A percentile compares a stretch with the other conserved stretches of the same genome.
Conservation (phyloP, 495 filamentous ascomycete genomes). For the Trichoderma erinaceum region DNA sequence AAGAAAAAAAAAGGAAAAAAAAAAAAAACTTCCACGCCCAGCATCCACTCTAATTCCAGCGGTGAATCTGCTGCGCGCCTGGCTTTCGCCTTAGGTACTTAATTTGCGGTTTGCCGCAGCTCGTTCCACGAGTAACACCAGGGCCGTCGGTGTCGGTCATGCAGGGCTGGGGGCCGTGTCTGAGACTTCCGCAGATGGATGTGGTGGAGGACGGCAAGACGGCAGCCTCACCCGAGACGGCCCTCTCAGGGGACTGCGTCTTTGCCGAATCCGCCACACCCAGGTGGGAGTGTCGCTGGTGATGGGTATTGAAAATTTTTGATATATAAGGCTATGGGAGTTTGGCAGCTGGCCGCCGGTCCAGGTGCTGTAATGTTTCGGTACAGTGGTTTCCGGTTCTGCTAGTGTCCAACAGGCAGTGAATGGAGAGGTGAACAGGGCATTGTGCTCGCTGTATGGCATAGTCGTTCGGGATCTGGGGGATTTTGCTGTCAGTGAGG, state of each 20-base stretch:
- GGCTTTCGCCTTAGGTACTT: neutral
- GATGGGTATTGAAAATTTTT: neutral
- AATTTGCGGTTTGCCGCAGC: neutral
- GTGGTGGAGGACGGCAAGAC: neutral
- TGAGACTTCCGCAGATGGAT: neutral
- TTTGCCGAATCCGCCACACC: neutral
- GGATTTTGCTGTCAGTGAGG: neutral
- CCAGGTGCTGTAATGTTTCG: neutral
- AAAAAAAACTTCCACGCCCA: neutral
- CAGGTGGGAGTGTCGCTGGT: neutral
- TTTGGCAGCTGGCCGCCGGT: neutral
- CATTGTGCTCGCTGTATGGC: neutral
- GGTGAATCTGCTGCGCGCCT: neutral
- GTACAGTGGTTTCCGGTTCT: neutral
- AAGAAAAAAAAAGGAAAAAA: neutral
- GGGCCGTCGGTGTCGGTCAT: neutral
- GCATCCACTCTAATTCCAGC: neutral
- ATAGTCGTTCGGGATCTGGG: neutral
- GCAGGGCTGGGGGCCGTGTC: constrained; percentile 7
- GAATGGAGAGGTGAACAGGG: neutral
- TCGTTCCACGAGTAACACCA: neutral
- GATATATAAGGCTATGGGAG: neutral
- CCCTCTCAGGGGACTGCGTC: neutral
- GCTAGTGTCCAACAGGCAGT: neutral
- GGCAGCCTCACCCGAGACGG: neutral